phyloP scores from a whole-genome alignment of 306 rosid genomes.

The Pyrus betulifolia region DNA sequence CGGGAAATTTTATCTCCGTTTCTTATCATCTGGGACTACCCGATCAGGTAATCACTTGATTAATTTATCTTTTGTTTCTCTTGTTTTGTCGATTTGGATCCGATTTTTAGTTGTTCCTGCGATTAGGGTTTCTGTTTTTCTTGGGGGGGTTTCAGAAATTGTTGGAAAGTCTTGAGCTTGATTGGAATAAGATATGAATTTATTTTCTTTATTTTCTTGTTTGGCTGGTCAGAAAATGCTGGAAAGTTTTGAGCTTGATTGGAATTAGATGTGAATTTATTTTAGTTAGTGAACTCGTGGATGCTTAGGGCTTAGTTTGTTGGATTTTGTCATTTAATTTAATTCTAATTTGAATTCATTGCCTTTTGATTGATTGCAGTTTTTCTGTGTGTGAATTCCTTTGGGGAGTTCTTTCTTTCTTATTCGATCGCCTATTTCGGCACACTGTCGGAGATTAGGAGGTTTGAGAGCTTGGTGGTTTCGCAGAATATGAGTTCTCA shows the following conservation, averaged over 20 bases:
- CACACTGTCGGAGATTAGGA: constrained; percentile 7
- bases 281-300: not conserved
- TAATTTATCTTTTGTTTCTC: not conserved
- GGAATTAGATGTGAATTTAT: not conserved
- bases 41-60: constrained; percentile 6
- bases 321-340: not conserved
- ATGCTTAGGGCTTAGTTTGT: not conserved
- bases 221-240: not conserved
- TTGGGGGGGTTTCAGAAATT: not conserved
- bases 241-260: not conserved
- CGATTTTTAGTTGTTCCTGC: not conserved
- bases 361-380: not conserved
- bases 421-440: constrained; percentile 6
- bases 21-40: not conserved
- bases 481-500: constrained; percentile 47
- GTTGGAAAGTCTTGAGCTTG: not conserved
- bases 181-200: not conserved
- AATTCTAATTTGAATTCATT: not conserved
- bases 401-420: not conserved
- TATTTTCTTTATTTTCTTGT: not conserved
- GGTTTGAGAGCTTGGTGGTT: not conserved
- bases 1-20: not conserved
- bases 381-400: not conserved
- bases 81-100: not conserved
- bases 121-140: not conserved